These are phyloP conservation scores for Prunus kanzakura DNA, from an alignment of 306 rosid genomes.

Conservation along the genomic window DNA sequence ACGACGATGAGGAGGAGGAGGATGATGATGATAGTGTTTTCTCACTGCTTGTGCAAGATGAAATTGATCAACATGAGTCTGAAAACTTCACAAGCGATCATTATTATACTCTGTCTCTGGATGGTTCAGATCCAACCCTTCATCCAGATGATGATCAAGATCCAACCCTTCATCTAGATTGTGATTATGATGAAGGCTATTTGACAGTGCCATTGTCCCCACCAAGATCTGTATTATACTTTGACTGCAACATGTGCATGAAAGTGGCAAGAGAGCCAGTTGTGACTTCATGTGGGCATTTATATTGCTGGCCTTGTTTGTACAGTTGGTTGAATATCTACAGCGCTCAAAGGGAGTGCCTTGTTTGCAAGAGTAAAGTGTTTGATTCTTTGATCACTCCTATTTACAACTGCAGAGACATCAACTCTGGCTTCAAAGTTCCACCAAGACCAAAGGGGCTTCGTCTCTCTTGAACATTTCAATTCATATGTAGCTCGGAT, in stretches of 20 bases:
- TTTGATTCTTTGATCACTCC: neutral
- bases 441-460: neutral
- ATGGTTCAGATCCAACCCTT: neutral
- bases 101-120: neutral
- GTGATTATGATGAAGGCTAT: neutral
- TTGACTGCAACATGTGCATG: neutral
- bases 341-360: neutral
- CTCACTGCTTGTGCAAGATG: too few relatives aligned
- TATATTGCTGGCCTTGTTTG: neutral
- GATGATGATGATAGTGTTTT: too few relatives aligned
- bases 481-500: too few relatives aligned
- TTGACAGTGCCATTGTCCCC: neutral
- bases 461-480: neutral
- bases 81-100: neutral
- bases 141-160: too few relatives aligned
- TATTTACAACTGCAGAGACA: neutral
- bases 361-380: neutral
- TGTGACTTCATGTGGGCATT: conserved; percentile 6
- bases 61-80: neutral
- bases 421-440: neutral
- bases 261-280: neutral
- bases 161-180: neutral
- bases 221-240: neutral
- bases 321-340: neutral
- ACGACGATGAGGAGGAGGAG: accelerated